Evolutionary conservation across 2,329 filamentous ascomycete species (phyloP), one percentile per base, ranked within the genome.

Genomic region (Bipolaris zeicola): DNA sequence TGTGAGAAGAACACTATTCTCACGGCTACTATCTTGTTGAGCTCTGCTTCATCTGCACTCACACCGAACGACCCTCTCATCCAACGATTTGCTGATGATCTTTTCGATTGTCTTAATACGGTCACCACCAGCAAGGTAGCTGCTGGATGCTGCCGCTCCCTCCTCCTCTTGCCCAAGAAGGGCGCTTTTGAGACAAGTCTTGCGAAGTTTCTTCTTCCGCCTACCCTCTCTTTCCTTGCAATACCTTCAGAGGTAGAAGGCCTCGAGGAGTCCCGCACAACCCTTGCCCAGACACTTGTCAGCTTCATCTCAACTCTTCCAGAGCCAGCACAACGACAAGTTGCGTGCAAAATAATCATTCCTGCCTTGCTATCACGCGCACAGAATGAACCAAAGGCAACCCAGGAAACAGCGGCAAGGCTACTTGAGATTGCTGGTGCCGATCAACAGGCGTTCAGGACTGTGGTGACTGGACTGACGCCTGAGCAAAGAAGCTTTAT

Each of bases 1-100:
- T 96, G 92, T 73, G 94, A 97, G 69, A 97, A 96, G 80, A 99
- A 98, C 70, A 90, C 89, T 4, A 85, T 99, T 5, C 82, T 99
- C 45, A 91, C 92, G 0, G 89, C 89, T 44, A 96, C 95, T 0
- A 90, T 99, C 57, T 83, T 99, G 7, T 87, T 99, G 58, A 96
- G 92, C 7, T 89, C 89, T 38, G 90, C 91, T 6, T 84, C 87
- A 57, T 90, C 90, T 63, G 83, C 88, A 41, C 84, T 98, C 52
- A 85, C 87, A 0, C 85, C 90, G 0, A 86, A 85, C 39, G 93
- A 98, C 65, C 85, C 89, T 7, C 82, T 96, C 1, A 84, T 96
- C 43, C 80, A 83, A 22, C 86, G 86, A 52, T 93, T 93, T 66
- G 81, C 96, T 3, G 85, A 90, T 63, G 92, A 96, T 78, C 78